phyloP scores from a whole-genome alignment of 1,284 basidiomycete species.

The Lentinula novae-zelandiae region DNA sequence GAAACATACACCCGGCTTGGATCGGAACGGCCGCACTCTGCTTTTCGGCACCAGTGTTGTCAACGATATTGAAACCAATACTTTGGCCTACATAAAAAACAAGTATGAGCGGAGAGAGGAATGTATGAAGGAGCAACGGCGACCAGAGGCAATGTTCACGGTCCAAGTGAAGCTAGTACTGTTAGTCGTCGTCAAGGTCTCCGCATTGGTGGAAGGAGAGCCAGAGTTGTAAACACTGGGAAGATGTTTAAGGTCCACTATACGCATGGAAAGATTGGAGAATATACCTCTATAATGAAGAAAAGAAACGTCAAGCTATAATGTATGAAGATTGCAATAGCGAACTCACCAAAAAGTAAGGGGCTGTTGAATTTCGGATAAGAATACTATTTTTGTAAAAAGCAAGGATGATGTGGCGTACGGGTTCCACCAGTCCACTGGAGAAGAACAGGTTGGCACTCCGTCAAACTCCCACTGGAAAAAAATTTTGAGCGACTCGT shows the following conservation, averaged over 20 bases:
- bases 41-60: constrained; percentile 41
- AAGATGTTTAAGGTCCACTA: not conserved
- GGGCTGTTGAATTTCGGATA: constrained; percentile 30
- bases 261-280: constrained; percentile 14
- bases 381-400: not conserved
- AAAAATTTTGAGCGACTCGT: constrained; percentile 11
- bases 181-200: constrained; percentile 31
- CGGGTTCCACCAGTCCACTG: constrained; percentile 47
- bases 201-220: constrained; percentile 34
- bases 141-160: constrained; percentile 37
- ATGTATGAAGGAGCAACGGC: constrained; percentile 19
- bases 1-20: constrained; percentile 39
- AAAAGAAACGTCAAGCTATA: too few relatives aligned
- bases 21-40: constrained; percentile 53
- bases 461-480: constrained; percentile 35
- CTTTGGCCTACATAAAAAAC: constrained; percentile 32
- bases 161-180: constrained; percentile 43
- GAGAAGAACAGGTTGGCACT: constrained; percentile 50
- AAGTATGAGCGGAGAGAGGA: not conserved
- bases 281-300: constrained; percentile 19
- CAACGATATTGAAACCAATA: constrained; percentile 51
- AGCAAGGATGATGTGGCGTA: constrained; percentile 28
- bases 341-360: constrained; percentile 47
- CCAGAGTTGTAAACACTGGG: constrained; percentile 29
- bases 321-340: not conserved